Percentiles rank a stretch among this genome's conserved stretches.
phyloP scores from a whole-genome alignment of 257 asterid genomes.

The Nicotiana knightiana region DNA sequence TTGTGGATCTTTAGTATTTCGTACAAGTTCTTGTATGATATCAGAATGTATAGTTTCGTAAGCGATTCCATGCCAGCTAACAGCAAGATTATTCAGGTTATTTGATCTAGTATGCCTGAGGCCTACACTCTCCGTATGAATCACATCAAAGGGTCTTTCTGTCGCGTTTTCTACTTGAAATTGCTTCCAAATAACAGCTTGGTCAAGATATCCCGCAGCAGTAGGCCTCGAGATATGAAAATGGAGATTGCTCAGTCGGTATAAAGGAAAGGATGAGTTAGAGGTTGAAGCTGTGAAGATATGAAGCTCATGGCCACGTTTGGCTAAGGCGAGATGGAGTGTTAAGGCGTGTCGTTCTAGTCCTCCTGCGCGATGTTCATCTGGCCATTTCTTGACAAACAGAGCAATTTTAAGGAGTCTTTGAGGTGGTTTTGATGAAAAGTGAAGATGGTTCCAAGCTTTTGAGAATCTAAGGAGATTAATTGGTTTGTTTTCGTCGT shows the following conservation, averaged over 20 bases:
- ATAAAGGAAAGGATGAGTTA: constrained; percentile 12
- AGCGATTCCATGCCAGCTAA: constrained; percentile 78
- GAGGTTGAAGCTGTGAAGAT: constrained; percentile 46
- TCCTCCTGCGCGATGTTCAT: constrained; percentile 49
- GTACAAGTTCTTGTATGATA: constrained; percentile 53
- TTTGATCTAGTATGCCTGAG: constrained; percentile 62
- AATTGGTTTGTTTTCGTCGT: constrained; percentile 10
- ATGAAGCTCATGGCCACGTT: constrained; percentile 67
- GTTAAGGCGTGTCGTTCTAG: constrained; percentile 58
- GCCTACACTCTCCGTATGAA: constrained; percentile 71
- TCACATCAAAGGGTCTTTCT: constrained; percentile 46
- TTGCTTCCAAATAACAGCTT: constrained; percentile 53
- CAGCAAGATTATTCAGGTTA: constrained; percentile 47
- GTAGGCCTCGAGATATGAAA: constrained; percentile 62
- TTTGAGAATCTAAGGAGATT: constrained; percentile 39
- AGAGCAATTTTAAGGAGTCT: constrained; percentile 51
- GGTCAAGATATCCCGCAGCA: constrained; percentile 60
- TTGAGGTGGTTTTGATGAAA: constrained; percentile 32
- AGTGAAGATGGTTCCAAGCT: constrained; percentile 56
- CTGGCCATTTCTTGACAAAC: constrained; percentile 78
- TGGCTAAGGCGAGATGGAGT: constrained; percentile 22
- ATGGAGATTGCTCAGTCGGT: constrained; percentile 13
- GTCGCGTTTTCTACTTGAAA: constrained; percentile 40
- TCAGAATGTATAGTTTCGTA: constrained; percentile 49
- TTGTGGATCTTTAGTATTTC: constrained; percentile 22